phyloP scores from a whole-genome alignment of 2,329 filamentous ascomycete species.

The Waltergamsia citrina region DNA sequence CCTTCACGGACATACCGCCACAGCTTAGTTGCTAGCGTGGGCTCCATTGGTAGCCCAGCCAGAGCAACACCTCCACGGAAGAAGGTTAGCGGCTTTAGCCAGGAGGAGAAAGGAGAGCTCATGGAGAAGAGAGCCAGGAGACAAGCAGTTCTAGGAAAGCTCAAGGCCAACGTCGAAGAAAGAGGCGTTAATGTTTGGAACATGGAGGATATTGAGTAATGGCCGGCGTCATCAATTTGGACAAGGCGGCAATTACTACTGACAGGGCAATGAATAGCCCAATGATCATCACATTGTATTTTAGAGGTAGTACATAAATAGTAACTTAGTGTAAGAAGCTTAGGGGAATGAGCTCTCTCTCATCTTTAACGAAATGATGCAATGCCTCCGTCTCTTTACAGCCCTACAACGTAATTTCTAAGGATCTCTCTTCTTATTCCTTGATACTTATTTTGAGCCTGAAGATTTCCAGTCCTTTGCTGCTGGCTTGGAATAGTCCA shows the following conservation, averaged over 20 bases:
- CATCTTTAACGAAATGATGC: too few relatives aligned
- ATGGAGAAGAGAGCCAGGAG: conserved; percentile 44
- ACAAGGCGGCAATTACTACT: background rate
- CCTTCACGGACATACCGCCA: conserved; percentile 31
- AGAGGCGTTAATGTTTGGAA: conserved; percentile 40
- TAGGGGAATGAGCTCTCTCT: too few relatives aligned
- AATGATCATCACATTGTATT: too few relatives aligned
- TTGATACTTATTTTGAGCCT: too few relatives aligned
- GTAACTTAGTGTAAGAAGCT: too few relatives aligned
- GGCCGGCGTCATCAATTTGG: conserved; percentile 1
- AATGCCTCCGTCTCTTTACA: too few relatives aligned
- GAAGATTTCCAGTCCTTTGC: too few relatives aligned
- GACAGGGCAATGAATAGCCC: conserved; percentile 8
- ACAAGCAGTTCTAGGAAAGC: conserved; percentile 40
- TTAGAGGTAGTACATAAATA: too few relatives aligned
- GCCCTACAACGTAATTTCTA: too few relatives aligned
- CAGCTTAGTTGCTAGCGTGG: conserved; percentile 21
- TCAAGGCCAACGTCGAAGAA: conserved; percentile 38
- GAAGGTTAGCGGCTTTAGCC: conserved; percentile 52
- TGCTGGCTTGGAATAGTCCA: too few relatives aligned
- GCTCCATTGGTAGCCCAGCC: conserved; percentile 29
- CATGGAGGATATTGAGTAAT: conserved; percentile 37
- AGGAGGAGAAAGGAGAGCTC: conserved; percentile 46
- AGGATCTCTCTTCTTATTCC: too few relatives aligned
- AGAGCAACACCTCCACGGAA: conserved; percentile 41